Evolutionary conservation across 139 green algal species (phyloP), one percentile per base, ranked within the genome.

Genomic region (Edaphochlamys debaryana): DNA sequence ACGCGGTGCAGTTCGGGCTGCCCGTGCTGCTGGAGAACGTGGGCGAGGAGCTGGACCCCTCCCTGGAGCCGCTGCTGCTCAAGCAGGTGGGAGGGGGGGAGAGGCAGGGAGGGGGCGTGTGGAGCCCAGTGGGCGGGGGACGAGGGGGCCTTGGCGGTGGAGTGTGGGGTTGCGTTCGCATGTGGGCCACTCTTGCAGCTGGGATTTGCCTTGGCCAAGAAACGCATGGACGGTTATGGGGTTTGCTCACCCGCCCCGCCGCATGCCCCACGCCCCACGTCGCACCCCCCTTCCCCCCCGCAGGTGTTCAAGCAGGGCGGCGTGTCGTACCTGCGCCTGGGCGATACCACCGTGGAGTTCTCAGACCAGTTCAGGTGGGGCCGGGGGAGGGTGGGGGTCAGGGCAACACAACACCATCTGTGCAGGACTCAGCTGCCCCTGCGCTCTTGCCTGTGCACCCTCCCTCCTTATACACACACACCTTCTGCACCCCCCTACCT

Each of bases 11-110:
- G 87, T 95, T 95, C 89, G 93, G 93, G n/a, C 84, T 92, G 41
- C 92, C 92, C 40, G 93, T 96, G 48, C 85, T 96, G 67, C 88
- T 96, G 67, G 93, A 96, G 88, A 94, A 93, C 66, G 93, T 96
- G 62, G 93, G 91, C 56, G 89, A 94, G 77, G 92, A 95, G 88
- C 88, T 96, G 75, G 93, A 96, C 74, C 91, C 93, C 27, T 89
- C 89, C 0, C 79, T 96, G 69, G 93, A 96, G 89, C 92, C 93
- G 1, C 83, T 96, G 69, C 89, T 95, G 79, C 85, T 95, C 30
- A 94, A 93, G 78, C 91, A 95, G 82, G 77, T 88, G 38, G 67
- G 34, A 30, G 45, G 20, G 52, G 30, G 60, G 30, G 5, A 17
- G 9, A 15, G 29, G 60, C 30, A 30, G 19, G 30, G 4, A n/a